Base-by-base conservation (phyloP, 352 stramenopile species). In the Saprolegnia diclina region DNA sequence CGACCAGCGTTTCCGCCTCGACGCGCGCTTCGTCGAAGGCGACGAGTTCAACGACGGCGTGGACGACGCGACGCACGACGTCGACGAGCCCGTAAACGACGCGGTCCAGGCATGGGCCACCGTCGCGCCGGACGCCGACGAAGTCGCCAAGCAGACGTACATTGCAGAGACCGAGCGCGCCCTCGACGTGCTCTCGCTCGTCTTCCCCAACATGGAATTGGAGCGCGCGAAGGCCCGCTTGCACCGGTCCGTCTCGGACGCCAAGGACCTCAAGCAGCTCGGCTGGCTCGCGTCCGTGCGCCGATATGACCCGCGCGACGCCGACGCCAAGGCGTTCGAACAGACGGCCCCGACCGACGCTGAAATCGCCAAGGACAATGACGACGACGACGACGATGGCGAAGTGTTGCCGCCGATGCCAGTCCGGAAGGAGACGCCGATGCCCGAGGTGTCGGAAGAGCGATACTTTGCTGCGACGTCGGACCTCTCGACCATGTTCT, bases 1-100 rank as follows among this genome's bases (percentile, higher is more conserved):
- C 18, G 84, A 92, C 66, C 75, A 87, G 72, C 84, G 84, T 54
- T 92, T 92, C 74, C 81, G 81, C 44, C 74, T 92, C 57, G 84
- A 92, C 65, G 80, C 79, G 21, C 82, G 84, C 3, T 92, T 92
- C 73, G 78, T 90, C 44, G 83, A 90, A 38, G 73, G 83, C 32
- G 77, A 87, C 10, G 77, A 81, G 40, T 81, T 89, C 24, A 82
- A 89, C 55, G 89, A 76, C 42, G 77, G 76, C 29, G 80, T 76
- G 9, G 81, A 78, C 26, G 70, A 83, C 29, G 6, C 53, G 1
- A 3, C 1, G 5, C 16, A n/a, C 21, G 14, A 26, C 24, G n/a
- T 24, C 9, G 73, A 72, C 0, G 72, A 66, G 3, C 64, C 75
- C 0, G 21, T 73, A n/a, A 48, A 67, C 4, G 67, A 76, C 4